phyloP scores from a whole-genome alignment of 148 eudicot genomes.

The Bassia scoparia region DNA sequence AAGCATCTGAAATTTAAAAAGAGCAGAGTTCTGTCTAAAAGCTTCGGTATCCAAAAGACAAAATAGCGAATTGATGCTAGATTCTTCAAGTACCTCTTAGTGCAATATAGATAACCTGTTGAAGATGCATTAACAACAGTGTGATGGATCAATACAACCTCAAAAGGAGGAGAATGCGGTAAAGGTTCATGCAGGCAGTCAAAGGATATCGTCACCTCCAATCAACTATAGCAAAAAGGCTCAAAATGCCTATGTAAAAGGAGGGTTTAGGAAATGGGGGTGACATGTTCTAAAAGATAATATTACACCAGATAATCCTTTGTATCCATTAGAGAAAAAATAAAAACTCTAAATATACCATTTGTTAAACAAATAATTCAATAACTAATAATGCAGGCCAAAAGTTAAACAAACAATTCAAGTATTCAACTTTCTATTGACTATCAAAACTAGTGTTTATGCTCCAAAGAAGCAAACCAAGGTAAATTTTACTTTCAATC shows the following conservation, averaged over 20 bases:
- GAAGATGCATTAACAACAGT: not conserved
- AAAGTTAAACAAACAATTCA: not conserved
- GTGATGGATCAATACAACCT: constrained; percentile 1
- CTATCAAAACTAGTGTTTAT: not conserved
- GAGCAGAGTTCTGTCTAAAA: constrained; percentile 3
- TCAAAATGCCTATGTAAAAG: not conserved
- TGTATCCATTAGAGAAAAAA: not conserved
- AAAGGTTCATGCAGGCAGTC: not conserved
- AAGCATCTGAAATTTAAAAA: constrained; percentile 19
- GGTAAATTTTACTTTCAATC: not conserved
- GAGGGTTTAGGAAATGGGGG: not conserved
- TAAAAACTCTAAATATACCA: not conserved
- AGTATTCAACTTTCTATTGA: not conserved
- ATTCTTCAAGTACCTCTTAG: constrained; percentile 18
- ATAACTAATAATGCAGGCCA: not conserved
- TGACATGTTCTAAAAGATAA: not conserved
- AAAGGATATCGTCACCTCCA: not conserved
- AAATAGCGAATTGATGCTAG: constrained; percentile 5
- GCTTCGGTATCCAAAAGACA: constrained; percentile 12
- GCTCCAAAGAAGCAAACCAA: not conserved
- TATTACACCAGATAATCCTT: not conserved
- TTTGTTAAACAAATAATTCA: not conserved
- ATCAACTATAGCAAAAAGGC: not conserved
- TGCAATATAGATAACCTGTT: constrained; percentile 12
- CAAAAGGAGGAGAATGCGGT: not conserved